Evolutionary conservation across 139 green algal species (phyloP), one percentile per base, ranked within the genome.

Genomic region (Microglena sp.): DNA sequence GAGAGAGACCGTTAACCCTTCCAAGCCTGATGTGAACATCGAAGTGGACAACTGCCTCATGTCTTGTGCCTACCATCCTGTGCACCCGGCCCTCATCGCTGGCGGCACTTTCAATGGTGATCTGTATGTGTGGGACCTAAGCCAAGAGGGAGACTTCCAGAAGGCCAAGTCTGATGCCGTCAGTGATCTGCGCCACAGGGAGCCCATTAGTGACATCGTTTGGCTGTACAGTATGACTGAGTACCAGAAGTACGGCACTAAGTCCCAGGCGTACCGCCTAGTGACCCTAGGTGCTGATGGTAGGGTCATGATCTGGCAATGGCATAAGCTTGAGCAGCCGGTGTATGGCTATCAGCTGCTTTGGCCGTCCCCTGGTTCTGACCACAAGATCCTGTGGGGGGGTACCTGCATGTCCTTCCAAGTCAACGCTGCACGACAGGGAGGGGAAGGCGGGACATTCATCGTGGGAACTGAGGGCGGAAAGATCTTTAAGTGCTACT

Each of bases 51-150:
- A 68, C 58, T 83, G 78, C 68, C 60, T 90, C 46, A 83, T 84
- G 78, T 74, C 66, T 60, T 82, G 71, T 45, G 66, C 80, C 15
- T 87, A 80, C 68, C 83, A 90, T 62, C 78, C 80, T 18, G 53
- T 69, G 26, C 78, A 87, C 43, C 80, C 78, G 33, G 78, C 73
- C 18, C 67, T 85, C 7, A 74, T 88, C 33, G 84, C 84, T 0
- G 81, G 74, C 11, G 84, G 84, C 44, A 86, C 80, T 2, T 87
- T 83, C 70, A 85, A 82, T 30, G 84, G 84, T 2, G 78, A 87
- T 57, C 28, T 90, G 29, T 80, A 78, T 45, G 65, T 90, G 18
- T 87, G 78, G 78, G 79, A 90, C 67, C 63, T 90, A 15, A 72
- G 61, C 18, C 63, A 56, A 31, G 74, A 87, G 18, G 77, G 70